phyloP scores from a whole-genome alignment of 371 early-diverging fungal genomes.

The Rhizopus microsporus region DNA sequence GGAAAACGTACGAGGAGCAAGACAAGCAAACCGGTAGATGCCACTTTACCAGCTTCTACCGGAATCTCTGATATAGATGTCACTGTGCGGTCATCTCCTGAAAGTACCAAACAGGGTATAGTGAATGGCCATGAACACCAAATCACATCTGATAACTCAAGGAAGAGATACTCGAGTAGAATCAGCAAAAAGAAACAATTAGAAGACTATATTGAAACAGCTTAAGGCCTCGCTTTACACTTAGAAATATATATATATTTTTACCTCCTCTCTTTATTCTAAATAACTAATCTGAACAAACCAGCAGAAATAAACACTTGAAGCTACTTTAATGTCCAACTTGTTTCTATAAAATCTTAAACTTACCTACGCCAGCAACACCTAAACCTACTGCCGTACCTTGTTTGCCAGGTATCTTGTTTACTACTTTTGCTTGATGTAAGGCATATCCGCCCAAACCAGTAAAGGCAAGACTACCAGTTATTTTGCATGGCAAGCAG shows the following conservation, averaged over 20 bases:
- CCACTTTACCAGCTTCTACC: not conserved
- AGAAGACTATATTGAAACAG: not conserved
- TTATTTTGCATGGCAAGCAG: constrained; percentile 46
- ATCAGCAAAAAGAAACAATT: constrained; percentile 3
- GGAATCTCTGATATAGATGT: constrained; percentile 1
- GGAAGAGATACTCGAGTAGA: constrained; percentile 18
- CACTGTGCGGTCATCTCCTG: not conserved
- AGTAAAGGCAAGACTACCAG: constrained; percentile 41
- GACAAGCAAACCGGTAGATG: constrained; percentile 2
- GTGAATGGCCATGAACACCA: not conserved
- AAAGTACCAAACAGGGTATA: not conserved
- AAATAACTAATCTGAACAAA: constrained; percentile 40
- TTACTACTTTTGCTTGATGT: constrained; percentile 33
- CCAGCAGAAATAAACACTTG: constrained; percentile 51
- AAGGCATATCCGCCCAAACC: constrained; percentile 47
- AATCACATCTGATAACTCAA: constrained; percentile 5
- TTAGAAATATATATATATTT: constrained; percentile 1
- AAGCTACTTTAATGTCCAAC: not conserved
- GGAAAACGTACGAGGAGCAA: constrained; percentile 7
- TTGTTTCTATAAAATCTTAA: not conserved
- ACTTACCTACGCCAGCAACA: constrained; percentile 44
- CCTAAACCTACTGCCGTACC: constrained; percentile 45
- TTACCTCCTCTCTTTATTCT: constrained; percentile 7
- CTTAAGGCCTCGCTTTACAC: not conserved
- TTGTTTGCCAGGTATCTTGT: constrained; percentile 37